Base-by-base conservation (phyloP, 371 early-diverging fungal species). In the Actinomucor elegans region DNA sequence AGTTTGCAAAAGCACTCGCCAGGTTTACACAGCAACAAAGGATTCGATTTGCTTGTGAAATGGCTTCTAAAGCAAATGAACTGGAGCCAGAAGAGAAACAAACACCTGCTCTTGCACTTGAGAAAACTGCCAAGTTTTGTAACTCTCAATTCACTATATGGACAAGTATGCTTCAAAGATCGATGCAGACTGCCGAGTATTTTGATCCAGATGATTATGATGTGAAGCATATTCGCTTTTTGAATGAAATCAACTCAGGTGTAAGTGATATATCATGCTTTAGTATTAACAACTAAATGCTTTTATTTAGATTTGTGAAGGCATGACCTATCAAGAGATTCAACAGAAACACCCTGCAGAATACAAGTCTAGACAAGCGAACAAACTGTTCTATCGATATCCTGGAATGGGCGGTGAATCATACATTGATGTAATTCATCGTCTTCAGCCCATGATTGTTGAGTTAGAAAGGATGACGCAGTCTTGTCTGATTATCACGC, bases 361-460 rank as follows among this genome's bases (percentile, higher is more conserved):
- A 55, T 89, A 73, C 54, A 62, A 67, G 26, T 81, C 79, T 27
- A 81, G 93, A 33, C 67, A 77, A 43, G 68, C 67, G 42, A 85
- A 88, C 65, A 93, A 94, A 66, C 69, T 94, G 15, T 76, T 80
- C 55, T 92, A 90, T 49, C 73, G 94, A 47, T 94, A 92, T 66
- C 91, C 92, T 5, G 93, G 93, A 8, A 80, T 88, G 59, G 92
- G 93, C 29, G 92, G 92, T 9, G 92, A 93, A 64, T 87, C 87
- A 12, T 92, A 92, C 57, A 43, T 48, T 63, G 94, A 94, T 63
- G 93, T 94, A 23, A 92, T 94, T 47, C 91, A 92, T 53, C 81
- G 93, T 5, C 59, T 92, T 29, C 80, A 90, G 43, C 85, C 93
- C 1, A 70, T 92, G 59, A 90, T 94, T 61, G 81, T 93, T 35